phyloP scores from a whole-genome alignment of 345 rosid genomes.

The Bruguiera sexangula region DNA sequence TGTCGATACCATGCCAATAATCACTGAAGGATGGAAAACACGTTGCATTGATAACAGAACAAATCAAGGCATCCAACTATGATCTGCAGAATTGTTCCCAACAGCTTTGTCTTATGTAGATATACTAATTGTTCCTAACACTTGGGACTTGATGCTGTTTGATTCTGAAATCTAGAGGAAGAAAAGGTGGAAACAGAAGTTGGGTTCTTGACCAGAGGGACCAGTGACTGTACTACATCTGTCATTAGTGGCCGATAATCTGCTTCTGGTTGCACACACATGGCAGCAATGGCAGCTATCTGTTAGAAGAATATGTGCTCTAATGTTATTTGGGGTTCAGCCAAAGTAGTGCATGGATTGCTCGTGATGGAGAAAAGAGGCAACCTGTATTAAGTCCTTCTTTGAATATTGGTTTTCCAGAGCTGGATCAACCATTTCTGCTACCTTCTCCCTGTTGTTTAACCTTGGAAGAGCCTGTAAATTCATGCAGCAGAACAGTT shows the following conservation, averaged over 20 bases:
- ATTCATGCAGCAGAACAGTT: background rate
- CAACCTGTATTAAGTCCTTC: slow-evolving; percentile 82
- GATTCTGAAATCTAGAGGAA: slow-evolving; percentile 39
- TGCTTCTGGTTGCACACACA: slow-evolving; percentile 89
- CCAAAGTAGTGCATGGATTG: background rate
- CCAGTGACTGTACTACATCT: slow-evolving; percentile 89
- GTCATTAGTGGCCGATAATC: slow-evolving; percentile 87
- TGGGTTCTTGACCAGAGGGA: slow-evolving; percentile 68
- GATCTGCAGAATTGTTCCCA: too few species aligned
- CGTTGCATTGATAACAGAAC: too few species aligned
- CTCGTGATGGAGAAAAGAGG: background rate
- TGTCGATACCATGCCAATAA: too few species aligned
- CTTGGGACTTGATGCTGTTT: slow-evolving; percentile 26
- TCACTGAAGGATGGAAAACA: too few species aligned
- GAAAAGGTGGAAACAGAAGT: slow-evolving; percentile 30
- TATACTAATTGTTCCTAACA: slow-evolving; percentile 5
- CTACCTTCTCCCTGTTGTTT: slow-evolving; percentile 61
- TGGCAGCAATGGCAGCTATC: slow-evolving; percentile 93
- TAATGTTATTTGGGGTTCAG: background rate
- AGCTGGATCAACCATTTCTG: slow-evolving; percentile 80
- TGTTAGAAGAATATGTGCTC: slow-evolving; percentile 15
- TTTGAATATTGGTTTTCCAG: slow-evolving; percentile 58
- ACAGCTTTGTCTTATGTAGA: too few species aligned
- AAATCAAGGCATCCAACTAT: too few species aligned
- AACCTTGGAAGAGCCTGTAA: slow-evolving; percentile 82